Percentiles rank a stretch among this genome's conserved stretches.
Conservation (phyloP, 73 alveolate genomes). For the Symbiodinium pilosum region DNA sequence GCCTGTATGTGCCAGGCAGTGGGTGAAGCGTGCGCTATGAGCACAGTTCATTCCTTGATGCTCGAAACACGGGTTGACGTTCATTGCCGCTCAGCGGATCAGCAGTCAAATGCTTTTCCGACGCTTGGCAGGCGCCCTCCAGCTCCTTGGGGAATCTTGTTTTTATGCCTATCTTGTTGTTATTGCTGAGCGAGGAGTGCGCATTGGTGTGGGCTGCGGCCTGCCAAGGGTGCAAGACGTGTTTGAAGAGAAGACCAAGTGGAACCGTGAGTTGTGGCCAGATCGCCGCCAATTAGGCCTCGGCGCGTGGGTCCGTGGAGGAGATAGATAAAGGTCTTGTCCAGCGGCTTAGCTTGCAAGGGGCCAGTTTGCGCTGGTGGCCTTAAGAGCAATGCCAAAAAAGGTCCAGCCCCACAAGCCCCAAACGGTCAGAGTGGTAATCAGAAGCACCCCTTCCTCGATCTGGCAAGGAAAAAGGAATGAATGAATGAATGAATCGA, state of each 20-base stretch:
- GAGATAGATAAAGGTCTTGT: constrained; percentile 11
- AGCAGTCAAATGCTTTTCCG: background rate
- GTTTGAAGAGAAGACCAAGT: constrained; percentile 26
- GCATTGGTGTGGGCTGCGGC: constrained; percentile 6
- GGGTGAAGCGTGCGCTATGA: background rate
- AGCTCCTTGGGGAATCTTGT: background rate
- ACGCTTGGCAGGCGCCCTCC: background rate
- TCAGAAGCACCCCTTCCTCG: too few relatives aligned
- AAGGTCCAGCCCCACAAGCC: background rate
- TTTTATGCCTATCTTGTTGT: background rate
- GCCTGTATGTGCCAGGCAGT: background rate
- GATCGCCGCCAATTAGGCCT: background rate
- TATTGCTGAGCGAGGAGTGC: background rate
- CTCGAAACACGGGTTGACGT: background rate
- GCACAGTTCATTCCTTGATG: background rate
- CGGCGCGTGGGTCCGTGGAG: background rate
- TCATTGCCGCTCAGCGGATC: background rate
- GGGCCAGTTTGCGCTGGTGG: constrained; percentile 34
- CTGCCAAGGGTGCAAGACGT: constrained; percentile 18
- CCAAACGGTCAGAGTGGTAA: background rate
- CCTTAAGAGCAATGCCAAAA: constrained; percentile 45
- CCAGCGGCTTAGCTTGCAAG: background rate
- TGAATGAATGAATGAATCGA: too few relatives aligned
- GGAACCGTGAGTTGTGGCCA: constrained; percentile 6
- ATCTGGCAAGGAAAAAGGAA: too few relatives aligned